Evolutionary conservation across 768 basidiomycete genomes (phyloP).

Genomic region (Trametes villosa): DNA sequence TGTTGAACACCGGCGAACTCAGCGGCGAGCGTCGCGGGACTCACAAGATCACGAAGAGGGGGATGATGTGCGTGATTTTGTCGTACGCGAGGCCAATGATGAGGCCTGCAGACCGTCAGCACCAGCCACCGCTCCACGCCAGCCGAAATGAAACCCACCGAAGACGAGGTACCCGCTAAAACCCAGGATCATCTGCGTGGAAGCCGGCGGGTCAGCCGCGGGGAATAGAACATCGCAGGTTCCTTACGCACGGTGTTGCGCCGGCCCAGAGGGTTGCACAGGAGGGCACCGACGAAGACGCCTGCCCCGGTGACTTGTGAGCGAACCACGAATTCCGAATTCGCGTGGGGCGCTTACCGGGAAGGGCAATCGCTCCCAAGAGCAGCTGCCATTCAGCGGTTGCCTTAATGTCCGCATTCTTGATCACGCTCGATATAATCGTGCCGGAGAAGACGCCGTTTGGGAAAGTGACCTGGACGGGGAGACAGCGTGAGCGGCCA

Average conservation of each 20-base stretch:
- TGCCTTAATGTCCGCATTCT: conserved; percentile 53
- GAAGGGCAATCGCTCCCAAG: conserved; percentile 62
- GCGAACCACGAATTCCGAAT: conserved; percentile 23
- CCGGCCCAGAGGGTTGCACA: conserved; percentile 59
- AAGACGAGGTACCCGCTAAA: conserved; percentile 72
- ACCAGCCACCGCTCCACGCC: neutral
- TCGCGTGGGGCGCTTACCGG: conserved; percentile 46
- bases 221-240: neutral
- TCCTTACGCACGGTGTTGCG: conserved; percentile 53
- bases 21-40: conserved; percentile 31
- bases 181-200: conserved; percentile 61
- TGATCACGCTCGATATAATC: conserved; percentile 70
- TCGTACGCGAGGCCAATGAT: conserved; percentile 65
- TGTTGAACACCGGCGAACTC: neutral
- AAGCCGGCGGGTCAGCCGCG: neutral
- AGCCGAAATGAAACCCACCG: conserved; percentile 40
- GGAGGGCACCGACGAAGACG: conserved; percentile 38
- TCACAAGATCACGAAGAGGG: conserved; percentile 71
- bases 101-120: conserved; percentile 43
- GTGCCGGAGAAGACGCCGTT: conserved; percentile 72
- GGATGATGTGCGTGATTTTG: conserved; percentile 62
- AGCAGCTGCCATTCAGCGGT: conserved; percentile 77
- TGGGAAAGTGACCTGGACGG: conserved; percentile 64
- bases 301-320: conserved; percentile 28
- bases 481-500: neutral